phyloP scores from a whole-genome alignment of 2,329 filamentous ascomycete genomes.

The Cladosporium sp. region DNA sequence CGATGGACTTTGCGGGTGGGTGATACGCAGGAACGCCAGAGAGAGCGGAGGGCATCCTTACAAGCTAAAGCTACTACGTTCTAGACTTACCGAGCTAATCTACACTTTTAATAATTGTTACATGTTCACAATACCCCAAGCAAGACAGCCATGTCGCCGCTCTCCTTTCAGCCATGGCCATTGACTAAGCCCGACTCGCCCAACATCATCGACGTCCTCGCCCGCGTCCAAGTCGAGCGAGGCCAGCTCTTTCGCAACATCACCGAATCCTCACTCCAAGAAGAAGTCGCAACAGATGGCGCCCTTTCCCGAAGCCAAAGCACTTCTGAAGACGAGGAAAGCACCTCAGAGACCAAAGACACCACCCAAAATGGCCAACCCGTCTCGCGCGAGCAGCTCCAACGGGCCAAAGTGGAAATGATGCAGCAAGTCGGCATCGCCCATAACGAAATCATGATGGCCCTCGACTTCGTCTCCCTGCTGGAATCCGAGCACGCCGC shows the following conservation, averaged over 20 bases:
- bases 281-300: conserved; percentile 57
- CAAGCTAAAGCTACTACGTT: too few species aligned
- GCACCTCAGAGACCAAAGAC: conserved; percentile 12
- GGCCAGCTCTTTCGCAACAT: conserved; percentile 73
- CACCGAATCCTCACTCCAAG: conserved; percentile 66
- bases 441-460: conserved; percentile 61
- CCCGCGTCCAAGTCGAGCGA: conserved; percentile 72
- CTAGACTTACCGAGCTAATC: background rate
- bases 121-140: background rate
- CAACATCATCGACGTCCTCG: conserved; percentile 69
- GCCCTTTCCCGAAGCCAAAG: conserved; percentile 39
- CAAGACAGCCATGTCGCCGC: conserved; percentile 25
- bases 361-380: conserved; percentile 17
- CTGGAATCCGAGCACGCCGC: conserved; percentile 70
- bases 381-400: conserved; percentile 35
- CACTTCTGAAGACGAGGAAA: conserved; percentile 44
- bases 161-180: conserved; percentile 63
- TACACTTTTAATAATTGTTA: background rate
- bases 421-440: conserved; percentile 31
- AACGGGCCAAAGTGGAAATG: conserved; percentile 39
- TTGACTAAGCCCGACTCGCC: conserved; percentile 52
- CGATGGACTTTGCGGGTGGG: conserved; percentile 3
- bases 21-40: background rate
- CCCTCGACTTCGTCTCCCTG: conserved; percentile 78
- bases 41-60: too few species aligned